phyloP scores from a whole-genome alignment of 768 basidiomycete species.

The Leucocoprinus leucothites region DNA sequence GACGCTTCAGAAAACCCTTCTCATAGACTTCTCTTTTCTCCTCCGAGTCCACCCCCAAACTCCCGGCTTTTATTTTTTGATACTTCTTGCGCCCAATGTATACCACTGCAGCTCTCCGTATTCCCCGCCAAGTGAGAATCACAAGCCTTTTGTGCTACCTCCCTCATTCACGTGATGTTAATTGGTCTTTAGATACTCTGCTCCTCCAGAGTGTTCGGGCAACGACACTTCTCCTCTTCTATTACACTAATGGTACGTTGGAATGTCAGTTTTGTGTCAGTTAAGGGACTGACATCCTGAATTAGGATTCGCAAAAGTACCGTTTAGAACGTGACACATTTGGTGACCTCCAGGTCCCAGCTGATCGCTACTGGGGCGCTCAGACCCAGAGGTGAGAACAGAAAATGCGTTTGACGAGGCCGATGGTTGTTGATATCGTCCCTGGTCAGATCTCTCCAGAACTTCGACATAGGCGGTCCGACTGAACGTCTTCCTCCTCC shows the following conservation, averaged over 20 bases:
- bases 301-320: constrained; percentile 47
- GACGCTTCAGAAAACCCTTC: background rate
- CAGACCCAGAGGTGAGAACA: constrained; percentile 84
- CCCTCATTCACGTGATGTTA: constrained; percentile 29
- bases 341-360: constrained; percentile 83
- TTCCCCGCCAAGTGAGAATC: constrained; percentile 11
- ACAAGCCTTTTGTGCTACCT: constrained; percentile 3
- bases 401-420: background rate
- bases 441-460: constrained; percentile 74
- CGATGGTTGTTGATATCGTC: background rate
- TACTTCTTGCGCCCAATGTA: constrained; percentile 1
- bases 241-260: constrained; percentile 25
- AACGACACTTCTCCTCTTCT: constrained; percentile 32
- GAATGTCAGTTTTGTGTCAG: background rate
- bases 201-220: constrained; percentile 16
- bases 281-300: background rate
- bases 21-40: background rate
- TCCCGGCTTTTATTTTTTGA: background rate
- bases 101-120: constrained; percentile 9
- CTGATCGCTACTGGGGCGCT: constrained; percentile 90
- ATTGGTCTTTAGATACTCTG: constrained; percentile 20
- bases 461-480: constrained; percentile 97
- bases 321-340: constrained; percentile 93
- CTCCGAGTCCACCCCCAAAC: background rate
- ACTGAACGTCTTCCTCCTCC: constrained; percentile 91